phyloP scores from a whole-genome alignment of 2,329 filamentous ascomycete species.

The Aspergillus fumigatus region DNA sequence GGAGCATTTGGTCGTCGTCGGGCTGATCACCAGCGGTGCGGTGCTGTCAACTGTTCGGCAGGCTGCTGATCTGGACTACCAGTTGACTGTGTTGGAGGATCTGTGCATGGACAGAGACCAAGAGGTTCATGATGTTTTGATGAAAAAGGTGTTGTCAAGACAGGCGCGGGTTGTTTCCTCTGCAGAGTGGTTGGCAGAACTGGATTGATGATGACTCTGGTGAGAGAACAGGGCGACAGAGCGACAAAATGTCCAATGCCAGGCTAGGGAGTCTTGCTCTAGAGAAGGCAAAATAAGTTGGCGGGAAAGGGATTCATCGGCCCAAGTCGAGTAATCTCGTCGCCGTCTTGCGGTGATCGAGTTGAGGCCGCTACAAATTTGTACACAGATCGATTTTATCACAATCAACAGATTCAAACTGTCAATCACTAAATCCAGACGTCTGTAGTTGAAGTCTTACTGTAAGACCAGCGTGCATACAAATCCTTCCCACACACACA shows the following conservation, averaged over 20 bases:
- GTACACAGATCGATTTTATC: background rate
- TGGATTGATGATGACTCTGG: background rate
- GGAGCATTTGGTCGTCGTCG: slow-evolving; percentile 28
- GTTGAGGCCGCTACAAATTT: background rate
- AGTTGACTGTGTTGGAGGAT: slow-evolving; percentile 31
- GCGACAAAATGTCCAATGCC: background rate
- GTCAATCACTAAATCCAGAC: background rate
- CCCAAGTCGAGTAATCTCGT: background rate
- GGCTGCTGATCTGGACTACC: slow-evolving; percentile 35
- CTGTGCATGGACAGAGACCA: slow-evolving; percentile 32
- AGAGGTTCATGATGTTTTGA: slow-evolving; percentile 30
- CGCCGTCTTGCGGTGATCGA: background rate
- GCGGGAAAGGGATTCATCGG: background rate
- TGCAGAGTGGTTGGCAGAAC: slow-evolving; percentile 23
- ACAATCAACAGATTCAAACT: background rate
- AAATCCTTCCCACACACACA: background rate
- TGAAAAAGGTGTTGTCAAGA: slow-evolving; percentile 30
- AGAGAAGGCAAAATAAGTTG: background rate
- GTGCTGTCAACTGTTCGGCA: slow-evolving; percentile 36
- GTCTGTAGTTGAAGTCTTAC: background rate
- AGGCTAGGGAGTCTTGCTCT: background rate
- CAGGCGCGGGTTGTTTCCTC: slow-evolving; percentile 25
- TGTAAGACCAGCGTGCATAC: background rate
- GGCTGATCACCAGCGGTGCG: slow-evolving; percentile 33
- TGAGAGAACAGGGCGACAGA: background rate